Conservation (phyloP, 2,329 filamentous ascomycete genomes). For the Furcasterigmium furcatum region DNA sequence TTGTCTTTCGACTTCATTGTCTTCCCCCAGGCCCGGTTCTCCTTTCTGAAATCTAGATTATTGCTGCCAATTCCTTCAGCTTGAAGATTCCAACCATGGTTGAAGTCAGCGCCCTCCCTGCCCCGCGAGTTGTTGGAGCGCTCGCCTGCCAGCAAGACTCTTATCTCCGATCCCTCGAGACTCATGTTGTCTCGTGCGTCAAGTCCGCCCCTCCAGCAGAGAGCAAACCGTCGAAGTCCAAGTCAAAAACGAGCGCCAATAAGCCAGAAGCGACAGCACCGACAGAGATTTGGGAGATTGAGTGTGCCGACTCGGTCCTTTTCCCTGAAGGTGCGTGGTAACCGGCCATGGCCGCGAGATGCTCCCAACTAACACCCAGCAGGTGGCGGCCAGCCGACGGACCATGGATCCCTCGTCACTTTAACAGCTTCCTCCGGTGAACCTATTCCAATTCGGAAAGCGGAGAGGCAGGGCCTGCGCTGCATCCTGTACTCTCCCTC, state of each 20-base stretch:
- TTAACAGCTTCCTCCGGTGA: not conserved
- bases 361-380: not conserved
- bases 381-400: conserved; percentile 27
- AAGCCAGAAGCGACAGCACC: not conserved
- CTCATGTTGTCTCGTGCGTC: conserved; percentile 21
- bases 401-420: conserved; percentile 18
- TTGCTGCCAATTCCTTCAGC: too few relatives aligned
- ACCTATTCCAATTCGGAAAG: conserved; percentile 16
- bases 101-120: not conserved
- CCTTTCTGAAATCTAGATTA: too few relatives aligned
- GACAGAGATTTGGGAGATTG: conserved; percentile 21
- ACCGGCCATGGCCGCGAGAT: not conserved
- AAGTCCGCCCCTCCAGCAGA: conserved; percentile 13
- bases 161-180: conserved; percentile 18
- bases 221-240: conserved; percentile 12
- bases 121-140: conserved; percentile 17
- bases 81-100: not conserved
- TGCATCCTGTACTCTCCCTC: conserved; percentile 18
- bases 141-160: conserved; percentile 22
- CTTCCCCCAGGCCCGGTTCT: too few relatives aligned
- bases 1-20: too few relatives aligned
- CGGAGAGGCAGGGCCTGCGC: conserved; percentile 21
- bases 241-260: conserved; percentile 5
- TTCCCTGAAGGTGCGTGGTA: conserved; percentile 21
- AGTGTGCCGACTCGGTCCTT: conserved; percentile 23